Percentiles rank a stretch among this genome's conserved stretches.
phyloP scores from a whole-genome alignment of 2,329 filamentous ascomycete species.

The Dichotomopilus funicola region DNA sequence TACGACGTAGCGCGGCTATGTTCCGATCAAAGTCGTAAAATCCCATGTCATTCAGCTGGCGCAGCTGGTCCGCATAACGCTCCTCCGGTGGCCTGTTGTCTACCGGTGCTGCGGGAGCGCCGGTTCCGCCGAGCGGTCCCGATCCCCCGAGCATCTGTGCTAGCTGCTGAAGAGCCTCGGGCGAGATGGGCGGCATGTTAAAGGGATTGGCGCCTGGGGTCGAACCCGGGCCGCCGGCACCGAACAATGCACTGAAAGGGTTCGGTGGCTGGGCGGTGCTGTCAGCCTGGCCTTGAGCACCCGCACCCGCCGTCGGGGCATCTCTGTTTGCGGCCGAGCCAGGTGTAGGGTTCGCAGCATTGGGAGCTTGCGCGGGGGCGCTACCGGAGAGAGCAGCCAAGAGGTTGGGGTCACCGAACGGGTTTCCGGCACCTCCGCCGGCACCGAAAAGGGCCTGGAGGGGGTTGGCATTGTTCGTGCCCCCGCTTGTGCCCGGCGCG shows the following conservation, averaged over 20 bases:
- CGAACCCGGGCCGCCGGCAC: constrained; percentile 22
- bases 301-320: not conserved
- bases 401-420: not conserved
- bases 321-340: constrained; percentile 3
- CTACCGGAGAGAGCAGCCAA: not conserved
- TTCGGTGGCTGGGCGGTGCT: constrained; percentile 18
- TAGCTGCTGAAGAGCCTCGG: constrained; percentile 50
- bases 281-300: constrained; percentile 7
- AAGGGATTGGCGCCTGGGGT: constrained; percentile 30
- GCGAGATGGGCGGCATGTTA: constrained; percentile 43
- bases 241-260: constrained; percentile 25
- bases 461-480: constrained; percentile 37
- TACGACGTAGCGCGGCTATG: constrained; percentile 76
- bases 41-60: constrained; percentile 97
- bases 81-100: constrained; percentile 92
- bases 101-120: constrained; percentile 47
- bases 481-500: constrained; percentile 29
- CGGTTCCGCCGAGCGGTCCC: constrained; percentile 16
- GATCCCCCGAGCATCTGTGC: constrained; percentile 37
- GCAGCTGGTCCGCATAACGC: constrained; percentile 79
- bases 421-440: not conserved
- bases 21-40: constrained; percentile 97
- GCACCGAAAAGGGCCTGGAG: constrained; percentile 33
- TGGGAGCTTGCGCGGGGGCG: not conserved
- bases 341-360: constrained; percentile 10